Evolutionary conservation across 768 basidiomycete species (phyloP), one percentile per base, ranked within the genome.

Genomic region (Boletus tomentosulus): DNA sequence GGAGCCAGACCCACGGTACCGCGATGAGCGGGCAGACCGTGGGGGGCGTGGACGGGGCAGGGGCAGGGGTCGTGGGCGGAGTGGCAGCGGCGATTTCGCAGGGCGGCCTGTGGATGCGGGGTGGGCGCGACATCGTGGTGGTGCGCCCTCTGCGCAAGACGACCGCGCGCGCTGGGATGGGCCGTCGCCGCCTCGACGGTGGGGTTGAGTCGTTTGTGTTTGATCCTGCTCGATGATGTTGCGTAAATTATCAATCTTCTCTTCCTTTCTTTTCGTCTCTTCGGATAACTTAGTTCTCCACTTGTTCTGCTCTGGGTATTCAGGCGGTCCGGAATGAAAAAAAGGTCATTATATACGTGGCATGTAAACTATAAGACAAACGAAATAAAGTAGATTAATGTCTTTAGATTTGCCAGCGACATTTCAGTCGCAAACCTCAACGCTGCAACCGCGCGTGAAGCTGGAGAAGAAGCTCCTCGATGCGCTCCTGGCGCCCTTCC

Each of bases 91-190:
- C 4, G 47, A 50, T 13, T 62, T 72, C 35, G 60, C 65, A 30
- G 73, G 72, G 39, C 62, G 74, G 39, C 70, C 80, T 34, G 70
- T 78, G 16, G 85, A 87, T 60, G 63, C 65, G 19, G 71, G 75
- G 24, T 62, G 68, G 57, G 55, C 58, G 5, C 57, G 69, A 49
- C 64, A 67, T 48, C 65, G 68, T 44, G 46, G 67, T 9, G 65
- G 74, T 61, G 57, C 51, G 11, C 61, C 67, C 8, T 49, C 62
- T 13, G 47, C 46, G 12, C 61, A 55, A 43, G 63, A 64, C 3
- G 63, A 66, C 4, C 66, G 61, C 16, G 56, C 58, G 6, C 65
- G 62, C 15, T 66, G 66, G 66, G 66, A 68, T 10, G 57, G 55
- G 5, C 58, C 64, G n/a, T 62, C 67, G 7, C 62, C 60, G 35